Percentiles rank a stretch among this genome's conserved stretches.
phyloP scores from a whole-genome alignment of 805 yeast genomes.

The Cyberlindnera mycetangii region DNA sequence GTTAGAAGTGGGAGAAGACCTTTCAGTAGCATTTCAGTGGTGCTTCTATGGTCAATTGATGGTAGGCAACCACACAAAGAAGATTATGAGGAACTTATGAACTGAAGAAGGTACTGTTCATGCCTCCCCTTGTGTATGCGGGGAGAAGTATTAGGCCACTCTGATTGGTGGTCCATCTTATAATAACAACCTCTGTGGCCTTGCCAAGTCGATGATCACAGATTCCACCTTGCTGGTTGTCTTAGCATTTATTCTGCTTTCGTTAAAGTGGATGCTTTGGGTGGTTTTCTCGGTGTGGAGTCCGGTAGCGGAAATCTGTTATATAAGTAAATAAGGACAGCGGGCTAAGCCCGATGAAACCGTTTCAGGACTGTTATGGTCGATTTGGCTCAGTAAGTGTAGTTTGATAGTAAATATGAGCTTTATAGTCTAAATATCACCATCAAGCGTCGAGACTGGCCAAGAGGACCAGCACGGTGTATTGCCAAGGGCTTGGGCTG shows the following conservation, averaged over 20 bases:
- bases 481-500: neutral
- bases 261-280: neutral
- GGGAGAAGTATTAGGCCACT: too few relatives aligned
- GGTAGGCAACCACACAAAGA: neutral
- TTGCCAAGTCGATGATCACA: neutral
- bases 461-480: slow-evolving; percentile 2
- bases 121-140: too few relatives aligned
- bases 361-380: too few relatives aligned
- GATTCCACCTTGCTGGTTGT: neutral
- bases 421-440: too few relatives aligned
- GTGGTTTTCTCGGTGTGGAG: neutral
- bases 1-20: neutral
- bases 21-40: neutral
- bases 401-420: too few relatives aligned
- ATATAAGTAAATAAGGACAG: too few relatives aligned
- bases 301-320: neutral
- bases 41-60: neutral
- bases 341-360: too few relatives aligned
- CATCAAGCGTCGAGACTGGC: neutral
- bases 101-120: too few relatives aligned
- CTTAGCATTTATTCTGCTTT: neutral
- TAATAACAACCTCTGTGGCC: neutral
- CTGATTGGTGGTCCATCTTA: neutral
- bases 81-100: too few relatives aligned
- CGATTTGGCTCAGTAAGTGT: too few relatives aligned